Percentiles rank a stretch among this genome's conserved stretches.
Evolutionary conservation across 768 basidiomycete species (phyloP).

Genomic region (Coprinopsis sp.): DNA sequence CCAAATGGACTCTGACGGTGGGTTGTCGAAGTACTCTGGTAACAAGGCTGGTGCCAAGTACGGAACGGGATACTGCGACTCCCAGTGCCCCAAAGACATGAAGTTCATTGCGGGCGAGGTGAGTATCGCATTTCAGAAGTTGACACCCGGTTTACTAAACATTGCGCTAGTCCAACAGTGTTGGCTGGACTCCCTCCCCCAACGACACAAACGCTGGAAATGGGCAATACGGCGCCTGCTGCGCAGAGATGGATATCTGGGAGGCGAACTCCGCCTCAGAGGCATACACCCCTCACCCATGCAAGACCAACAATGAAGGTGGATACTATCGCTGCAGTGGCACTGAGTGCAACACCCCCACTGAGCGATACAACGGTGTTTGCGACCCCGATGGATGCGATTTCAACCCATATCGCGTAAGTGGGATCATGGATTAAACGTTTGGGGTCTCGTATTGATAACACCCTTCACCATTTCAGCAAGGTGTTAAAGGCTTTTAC

Average conservation of each 20-base stretch:
- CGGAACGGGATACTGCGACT: conserved; percentile 20
- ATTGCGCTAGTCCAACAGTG: conserved; percentile 3
- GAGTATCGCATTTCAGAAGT: too few relatives aligned
- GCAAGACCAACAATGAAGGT: conserved; percentile 23
- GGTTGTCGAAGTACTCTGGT: conserved; percentile 11
- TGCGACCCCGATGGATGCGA: conserved; percentile 59
- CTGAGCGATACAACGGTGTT: conserved; percentile 36
- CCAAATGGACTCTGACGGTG: conserved; percentile 43
- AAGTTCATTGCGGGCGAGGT: conserved; percentile 17
- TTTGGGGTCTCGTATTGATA: too few relatives aligned
- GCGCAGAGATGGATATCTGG: conserved; percentile 52
- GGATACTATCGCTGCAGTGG: conserved; percentile 40
- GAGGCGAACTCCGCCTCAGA: conserved; percentile 49
- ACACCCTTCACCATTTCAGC: too few relatives aligned
- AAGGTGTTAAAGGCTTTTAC: conserved; percentile 44
- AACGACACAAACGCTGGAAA: conserved; percentile 21
- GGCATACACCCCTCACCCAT: conserved; percentile 51
- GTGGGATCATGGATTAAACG: too few relatives aligned
- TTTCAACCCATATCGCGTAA: conserved; percentile 60
- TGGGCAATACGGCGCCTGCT: conserved; percentile 23
- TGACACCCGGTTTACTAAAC: too few relatives aligned
- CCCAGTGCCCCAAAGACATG: conserved; percentile 18
- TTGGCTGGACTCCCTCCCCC: conserved; percentile 24
- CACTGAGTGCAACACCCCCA: conserved; percentile 29
- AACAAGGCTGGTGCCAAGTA: conserved; percentile 21